Conservation (phyloP, 2,329 filamentous ascomycete species). For the Plectosphaerella sp. region DNA sequence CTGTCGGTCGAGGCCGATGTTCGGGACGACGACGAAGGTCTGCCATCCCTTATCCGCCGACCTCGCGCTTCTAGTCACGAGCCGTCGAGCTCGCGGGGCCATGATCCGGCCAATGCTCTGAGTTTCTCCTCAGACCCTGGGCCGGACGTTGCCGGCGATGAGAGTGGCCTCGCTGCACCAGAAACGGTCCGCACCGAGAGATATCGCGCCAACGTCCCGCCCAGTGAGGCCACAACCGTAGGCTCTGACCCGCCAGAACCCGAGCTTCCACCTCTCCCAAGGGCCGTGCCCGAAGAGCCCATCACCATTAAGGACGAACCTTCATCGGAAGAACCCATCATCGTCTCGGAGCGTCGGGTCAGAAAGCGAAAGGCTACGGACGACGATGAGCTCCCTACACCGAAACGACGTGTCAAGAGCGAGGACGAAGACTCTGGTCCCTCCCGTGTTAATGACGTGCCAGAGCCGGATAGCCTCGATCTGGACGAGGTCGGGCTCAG, state of each 20-base stretch:
- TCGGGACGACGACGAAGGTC: too few species aligned
- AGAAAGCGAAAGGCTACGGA: slow-evolving; percentile 37
- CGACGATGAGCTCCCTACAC: slow-evolving; percentile 17
- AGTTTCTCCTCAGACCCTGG: slow-evolving; percentile 10
- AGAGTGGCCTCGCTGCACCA: not conserved
- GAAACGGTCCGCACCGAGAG: too few species aligned
- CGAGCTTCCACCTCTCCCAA: slow-evolving; percentile 23
- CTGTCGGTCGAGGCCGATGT: too few species aligned
- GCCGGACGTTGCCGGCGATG: not conserved
- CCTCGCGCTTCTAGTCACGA: not conserved
- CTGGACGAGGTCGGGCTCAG: slow-evolving; percentile 44
- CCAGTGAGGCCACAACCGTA: too few species aligned
- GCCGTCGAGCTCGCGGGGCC: not conserved
- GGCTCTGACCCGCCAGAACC: not conserved
- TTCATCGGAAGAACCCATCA: slow-evolving; percentile 46
- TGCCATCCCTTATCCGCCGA: not conserved
- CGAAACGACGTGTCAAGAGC: slow-evolving; percentile 33
- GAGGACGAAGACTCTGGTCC: slow-evolving; percentile 28
- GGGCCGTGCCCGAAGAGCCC: not conserved
- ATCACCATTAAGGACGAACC: slow-evolving; percentile 41
- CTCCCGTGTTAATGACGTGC: slow-evolving; percentile 12
- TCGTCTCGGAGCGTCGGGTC: slow-evolving; percentile 45
- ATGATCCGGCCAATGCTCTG: not conserved
- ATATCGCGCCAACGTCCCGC: too few species aligned
- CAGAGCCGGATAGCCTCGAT: slow-evolving; percentile 53